Percentiles rank a stretch among this genome's conserved stretches.
phyloP scores from a whole-genome alignment of 257 asterid genomes.

The Petunia axillaris region DNA sequence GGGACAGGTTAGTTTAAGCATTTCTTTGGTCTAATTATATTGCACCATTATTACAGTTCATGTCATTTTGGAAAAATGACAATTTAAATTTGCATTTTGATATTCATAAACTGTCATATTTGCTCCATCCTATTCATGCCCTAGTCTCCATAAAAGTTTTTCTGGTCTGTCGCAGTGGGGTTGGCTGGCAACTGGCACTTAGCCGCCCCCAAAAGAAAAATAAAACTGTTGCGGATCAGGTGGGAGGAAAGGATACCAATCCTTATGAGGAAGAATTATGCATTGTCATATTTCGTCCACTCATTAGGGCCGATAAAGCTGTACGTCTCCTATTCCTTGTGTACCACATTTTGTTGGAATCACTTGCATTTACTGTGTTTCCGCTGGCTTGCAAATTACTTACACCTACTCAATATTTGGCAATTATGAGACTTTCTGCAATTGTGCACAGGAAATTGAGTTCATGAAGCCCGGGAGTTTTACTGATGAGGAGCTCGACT shows the following conservation, averaged over 20 bases:
- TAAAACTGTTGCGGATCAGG: slow-evolving; percentile 44
- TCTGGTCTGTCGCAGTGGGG: slow-evolving; percentile 56
- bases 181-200: slow-evolving; percentile 92
- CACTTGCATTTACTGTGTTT: slow-evolving; percentile 4
- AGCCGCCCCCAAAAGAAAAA: slow-evolving; percentile 56
- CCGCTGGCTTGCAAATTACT: slow-evolving; percentile 21
- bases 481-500: slow-evolving; percentile 84
- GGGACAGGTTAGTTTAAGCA: slow-evolving; percentile 72
- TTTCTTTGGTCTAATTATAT: slow-evolving; percentile 27
- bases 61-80: not conserved
- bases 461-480: slow-evolving; percentile 82
- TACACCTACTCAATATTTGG: slow-evolving; percentile 3
- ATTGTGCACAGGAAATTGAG: slow-evolving; percentile 73
- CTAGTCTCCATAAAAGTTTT: slow-evolving; percentile 1
- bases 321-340: slow-evolving; percentile 49
- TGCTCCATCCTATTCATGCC: not conserved
- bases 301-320: slow-evolving; percentile 75
- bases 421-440: slow-evolving; percentile 24
- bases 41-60: slow-evolving; percentile 17
- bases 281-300: slow-evolving; percentile 86
- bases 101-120: not conserved
- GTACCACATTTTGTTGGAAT: slow-evolving; percentile 26
- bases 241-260: slow-evolving; percentile 41
- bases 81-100: not conserved
- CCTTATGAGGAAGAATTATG: slow-evolving; percentile 60